A percentile compares a stretch with the other conserved stretches of the same genome.
phyloP scores from a whole-genome alignment of 202 grass and related monocot species.

The Hordeum pubiflorum region DNA sequence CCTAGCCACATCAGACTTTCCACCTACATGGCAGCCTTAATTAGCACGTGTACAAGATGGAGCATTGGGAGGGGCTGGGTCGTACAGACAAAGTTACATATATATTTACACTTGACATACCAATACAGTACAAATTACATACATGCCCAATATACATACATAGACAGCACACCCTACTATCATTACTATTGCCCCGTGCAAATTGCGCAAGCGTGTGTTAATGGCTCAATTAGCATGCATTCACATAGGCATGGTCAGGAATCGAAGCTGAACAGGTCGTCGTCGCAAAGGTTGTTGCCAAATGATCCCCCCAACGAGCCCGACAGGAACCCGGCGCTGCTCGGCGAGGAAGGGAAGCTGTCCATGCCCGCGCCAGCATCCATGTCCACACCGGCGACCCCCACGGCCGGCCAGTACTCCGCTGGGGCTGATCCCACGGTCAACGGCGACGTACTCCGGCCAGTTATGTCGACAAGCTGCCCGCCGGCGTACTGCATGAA shows the following conservation, averaged over 20 bases:
- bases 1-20: no score
- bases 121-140: background rate
- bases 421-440: constrained; percentile 36
- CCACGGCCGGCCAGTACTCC: background rate
- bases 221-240: background rate
- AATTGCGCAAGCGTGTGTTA: background rate
- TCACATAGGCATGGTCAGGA: background rate
- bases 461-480: background rate
- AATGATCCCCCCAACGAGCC: constrained; percentile 32
- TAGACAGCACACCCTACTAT: no score
- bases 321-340: constrained; percentile 35
- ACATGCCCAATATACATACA: background rate
- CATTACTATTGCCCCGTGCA: background rate
- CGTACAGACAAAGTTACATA: background rate
- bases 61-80: no score
- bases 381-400: background rate
- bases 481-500: background rate
- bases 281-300: constrained; percentile 12
- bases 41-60: no score
- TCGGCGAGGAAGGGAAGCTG: constrained; percentile 44
- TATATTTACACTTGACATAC: background rate
- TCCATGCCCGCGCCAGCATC: background rate
- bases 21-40: no score
- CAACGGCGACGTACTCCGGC: background rate
- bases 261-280: constrained; percentile 42